Conservation (phyloP, 2,329 filamentous ascomycete genomes). For the Penicillium sp. region DNA sequence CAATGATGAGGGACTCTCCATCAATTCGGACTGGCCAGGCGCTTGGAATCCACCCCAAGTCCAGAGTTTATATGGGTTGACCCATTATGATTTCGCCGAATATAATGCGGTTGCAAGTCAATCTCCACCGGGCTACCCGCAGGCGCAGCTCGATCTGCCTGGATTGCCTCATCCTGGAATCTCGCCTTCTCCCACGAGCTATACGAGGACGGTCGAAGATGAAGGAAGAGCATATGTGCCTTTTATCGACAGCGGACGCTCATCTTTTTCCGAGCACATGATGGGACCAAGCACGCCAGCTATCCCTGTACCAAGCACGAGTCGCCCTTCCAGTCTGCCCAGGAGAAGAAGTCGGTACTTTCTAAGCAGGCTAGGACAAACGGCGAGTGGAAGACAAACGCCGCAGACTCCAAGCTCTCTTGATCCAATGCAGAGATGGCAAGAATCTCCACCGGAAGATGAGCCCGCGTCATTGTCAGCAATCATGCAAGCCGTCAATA, state of each 20-base stretch:
- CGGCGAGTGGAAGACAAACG: background rate
- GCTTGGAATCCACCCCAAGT: background rate
- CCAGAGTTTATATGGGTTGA: background rate
- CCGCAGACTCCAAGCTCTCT: constrained; percentile 1
- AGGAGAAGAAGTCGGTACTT: constrained; percentile 19
- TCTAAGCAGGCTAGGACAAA: background rate
- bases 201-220: background rate
- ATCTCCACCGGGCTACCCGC: background rate
- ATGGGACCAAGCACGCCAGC: background rate
- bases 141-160: background rate
- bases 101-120: background rate
- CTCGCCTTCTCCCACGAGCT: background rate
- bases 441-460: constrained; percentile 17
- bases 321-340: constrained; percentile 12
- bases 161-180: background rate
- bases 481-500: constrained; percentile 14
- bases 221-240: background rate
- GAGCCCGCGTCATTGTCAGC: constrained; percentile 15
- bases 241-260: background rate
- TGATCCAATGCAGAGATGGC: constrained; percentile 20
- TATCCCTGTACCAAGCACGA: background rate
- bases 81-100: background rate
- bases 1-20: background rate
- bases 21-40: background rate
- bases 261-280: background rate